Evolutionary conservation across 768 basidiomycete species (phyloP), one percentile per base, ranked within the genome.

Genomic region (Sporobolomyces phaffii): DNA sequence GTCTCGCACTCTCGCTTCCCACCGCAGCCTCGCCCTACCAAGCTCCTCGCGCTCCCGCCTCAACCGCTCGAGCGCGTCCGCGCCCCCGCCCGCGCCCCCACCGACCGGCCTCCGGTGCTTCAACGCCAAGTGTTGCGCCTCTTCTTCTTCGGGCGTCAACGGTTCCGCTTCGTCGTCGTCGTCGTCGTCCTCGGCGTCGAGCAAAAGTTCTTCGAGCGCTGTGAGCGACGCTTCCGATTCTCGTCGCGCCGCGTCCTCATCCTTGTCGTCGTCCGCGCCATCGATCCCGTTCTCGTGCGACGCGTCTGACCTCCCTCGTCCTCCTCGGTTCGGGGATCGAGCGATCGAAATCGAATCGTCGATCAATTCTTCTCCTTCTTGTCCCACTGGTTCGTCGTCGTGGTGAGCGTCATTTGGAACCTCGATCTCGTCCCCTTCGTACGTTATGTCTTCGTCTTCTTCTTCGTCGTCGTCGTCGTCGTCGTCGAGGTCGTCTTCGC

Each of bases 131-230:
- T 58, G 41, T 34, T 58, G 56, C 2, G 53, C 34, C 15, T 48
- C 36, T 33, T 49, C 53, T 36, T 64, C 62, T 14, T 57, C 26
- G 5, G 36, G 31, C 3, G 45, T 34, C 28, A 56, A 24, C 17
- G 22, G 22, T n/a, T 61, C 43, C 20, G 49, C 60, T 34, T 43
- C 49, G 15, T 51, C 48, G 1, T 24, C 54, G 14, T 14, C n/a
- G 13, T 34, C n/a, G 54, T 57, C 54, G 41, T 33, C 48, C 8
- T 51, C 48, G 13, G 53, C 53, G 54, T 64, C 53, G 13, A 49
- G 29, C 33, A 54, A 36, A 1, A 63, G 44, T n/a, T 63, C 62
- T 45, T 63, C 62, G 33, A 63, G 43, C 18, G 62, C 52, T 26
- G 47, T 20, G 24, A 49, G n/a, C 34, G 33, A 28, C 5, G 29